Base-by-base conservation (phyloP, 495 filamentous ascomycete species). In the Chaetomium cochliodes region DNA sequence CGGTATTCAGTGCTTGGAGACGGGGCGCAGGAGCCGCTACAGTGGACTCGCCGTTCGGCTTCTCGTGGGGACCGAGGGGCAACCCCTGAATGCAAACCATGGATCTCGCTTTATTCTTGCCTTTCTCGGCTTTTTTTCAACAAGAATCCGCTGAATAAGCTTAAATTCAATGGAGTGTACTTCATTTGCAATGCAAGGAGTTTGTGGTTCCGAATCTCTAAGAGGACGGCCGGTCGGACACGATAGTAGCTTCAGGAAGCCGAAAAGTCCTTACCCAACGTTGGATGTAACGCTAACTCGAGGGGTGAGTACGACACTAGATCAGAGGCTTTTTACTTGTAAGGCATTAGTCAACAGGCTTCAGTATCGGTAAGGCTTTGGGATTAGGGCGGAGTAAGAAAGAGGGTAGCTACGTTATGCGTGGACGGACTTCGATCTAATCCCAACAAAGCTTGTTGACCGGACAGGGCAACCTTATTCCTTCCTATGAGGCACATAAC, bases 1-100 rank as follows among this genome's bases (percentile, higher is more conserved):
- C 18, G 68, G 71, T 50, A 63, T 65, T 23, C 63, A 55, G 75
- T 71, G 33, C n/a, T 23, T 65, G 50, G 56, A 55, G 1, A 16
- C 4, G 12, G 9, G 20, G 5, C 8, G 11, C 49, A 25, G 23
- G 18, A n/a, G 44, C 44, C 18, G 44, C 44, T 47, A 18, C 44
- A n/a, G 16, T 47, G n/a, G 13, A 1, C 16, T 18, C 5, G 11
- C 44, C 23, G n/a, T n/a, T 22, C 5, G n/a, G 5, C 8, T 22
- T 33, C 30, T 3, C 3, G 3, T 5, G 46, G 39, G 13, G 22
- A 9, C 12, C 47, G 11, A 22, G 25, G 20, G 47, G 20, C 20
- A 23, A 50, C 47, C 47, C 20, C 20, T 25, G 20, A 25, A 16
- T 18, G 2, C 4, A 5, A 16, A 53, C 12, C 47, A 13, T 7